phyloP scores from a whole-genome alignment of 495 filamentous ascomycete genomes.

The Penicillium canariense region DNA sequence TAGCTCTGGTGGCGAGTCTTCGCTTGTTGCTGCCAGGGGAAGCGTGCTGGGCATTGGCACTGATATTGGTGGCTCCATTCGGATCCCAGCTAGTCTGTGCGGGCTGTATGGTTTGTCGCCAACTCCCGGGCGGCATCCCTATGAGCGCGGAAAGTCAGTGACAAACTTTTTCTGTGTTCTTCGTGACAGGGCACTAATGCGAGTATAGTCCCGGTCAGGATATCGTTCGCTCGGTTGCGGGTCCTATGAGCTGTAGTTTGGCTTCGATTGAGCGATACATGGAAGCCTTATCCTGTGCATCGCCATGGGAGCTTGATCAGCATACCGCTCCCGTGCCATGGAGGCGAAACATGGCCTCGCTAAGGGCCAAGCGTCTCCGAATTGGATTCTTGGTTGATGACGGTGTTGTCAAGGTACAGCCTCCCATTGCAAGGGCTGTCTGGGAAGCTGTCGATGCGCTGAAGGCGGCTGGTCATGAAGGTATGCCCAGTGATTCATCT shows the following conservation, averaged over 20 bases:
- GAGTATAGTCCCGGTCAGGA: constrained; percentile 27
- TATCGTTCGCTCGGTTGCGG: constrained; percentile 33
- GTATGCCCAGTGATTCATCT: constrained; percentile 20
- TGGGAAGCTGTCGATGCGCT: constrained; percentile 42
- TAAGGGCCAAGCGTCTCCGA: constrained; percentile 34
- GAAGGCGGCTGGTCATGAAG: constrained; percentile 42
- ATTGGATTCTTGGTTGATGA: constrained; percentile 55
- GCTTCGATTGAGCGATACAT: constrained; percentile 31
- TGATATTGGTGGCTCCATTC: constrained; percentile 67
- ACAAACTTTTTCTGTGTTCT: background rate
- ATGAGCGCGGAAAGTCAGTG: constrained; percentile 42
- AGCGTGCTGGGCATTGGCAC: constrained; percentile 65
- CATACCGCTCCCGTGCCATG: constrained; percentile 44
- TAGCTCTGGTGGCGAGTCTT: constrained; percentile 64
- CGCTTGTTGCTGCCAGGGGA: constrained; percentile 58
- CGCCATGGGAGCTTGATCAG: constrained; percentile 34
- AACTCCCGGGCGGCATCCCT: constrained; percentile 56
- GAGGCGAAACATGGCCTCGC: constrained; percentile 32
- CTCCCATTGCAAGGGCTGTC: constrained; percentile 48
- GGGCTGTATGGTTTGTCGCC: constrained; percentile 67
- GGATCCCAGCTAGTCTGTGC: constrained; percentile 61
- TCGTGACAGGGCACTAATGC: background rate
- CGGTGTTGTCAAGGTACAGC: constrained; percentile 54
- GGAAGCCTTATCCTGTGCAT: constrained; percentile 26
- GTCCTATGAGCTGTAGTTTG: constrained; percentile 28